Percentiles rank a stretch among this genome's conserved stretches.
Evolutionary conservation across 345 rosid genomes (phyloP).

Genomic region (Rhodomyrtus tomentosa): DNA sequence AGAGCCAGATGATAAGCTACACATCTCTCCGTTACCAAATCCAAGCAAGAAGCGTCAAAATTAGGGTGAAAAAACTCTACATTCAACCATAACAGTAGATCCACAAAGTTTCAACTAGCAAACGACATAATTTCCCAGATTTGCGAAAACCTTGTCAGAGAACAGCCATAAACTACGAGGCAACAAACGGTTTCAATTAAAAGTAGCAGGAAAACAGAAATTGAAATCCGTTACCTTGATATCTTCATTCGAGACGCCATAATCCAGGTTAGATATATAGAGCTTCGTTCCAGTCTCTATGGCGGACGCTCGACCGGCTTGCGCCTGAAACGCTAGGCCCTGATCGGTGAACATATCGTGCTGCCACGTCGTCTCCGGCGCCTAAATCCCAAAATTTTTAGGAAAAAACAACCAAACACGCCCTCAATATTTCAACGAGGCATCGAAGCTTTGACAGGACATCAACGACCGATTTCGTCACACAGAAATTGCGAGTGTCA

Average conservation of each 20-base stretch:
- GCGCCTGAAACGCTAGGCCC: constrained; percentile 20
- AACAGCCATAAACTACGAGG: background rate
- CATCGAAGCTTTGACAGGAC: background rate
- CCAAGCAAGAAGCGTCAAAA: background rate
- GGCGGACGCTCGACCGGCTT: constrained; percentile 43
- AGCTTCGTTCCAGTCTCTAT: constrained; percentile 97
- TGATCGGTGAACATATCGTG: constrained; percentile 72
- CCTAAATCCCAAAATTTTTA: constrained; percentile 29
- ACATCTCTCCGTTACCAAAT: background rate
- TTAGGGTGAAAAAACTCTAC: background rate
- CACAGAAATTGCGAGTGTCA: background rate
- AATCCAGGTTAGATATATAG: constrained; percentile 77
- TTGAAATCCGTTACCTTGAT: constrained; percentile 40
- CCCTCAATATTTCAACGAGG: background rate
- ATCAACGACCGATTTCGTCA: background rate
- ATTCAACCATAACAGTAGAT: background rate
- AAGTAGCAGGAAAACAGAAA: background rate
- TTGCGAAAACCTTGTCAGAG: background rate
- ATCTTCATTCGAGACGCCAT: constrained; percentile 93
- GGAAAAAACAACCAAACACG: constrained; percentile 1
- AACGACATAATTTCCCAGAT: background rate
- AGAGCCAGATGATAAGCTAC: background rate
- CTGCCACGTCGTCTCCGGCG: constrained; percentile 86
- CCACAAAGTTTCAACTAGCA: background rate
- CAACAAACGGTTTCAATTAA: background rate